phyloP scores from a whole-genome alignment of 1,139 yeast genomes.

The Geotrichum cucujoidarum region DNA sequence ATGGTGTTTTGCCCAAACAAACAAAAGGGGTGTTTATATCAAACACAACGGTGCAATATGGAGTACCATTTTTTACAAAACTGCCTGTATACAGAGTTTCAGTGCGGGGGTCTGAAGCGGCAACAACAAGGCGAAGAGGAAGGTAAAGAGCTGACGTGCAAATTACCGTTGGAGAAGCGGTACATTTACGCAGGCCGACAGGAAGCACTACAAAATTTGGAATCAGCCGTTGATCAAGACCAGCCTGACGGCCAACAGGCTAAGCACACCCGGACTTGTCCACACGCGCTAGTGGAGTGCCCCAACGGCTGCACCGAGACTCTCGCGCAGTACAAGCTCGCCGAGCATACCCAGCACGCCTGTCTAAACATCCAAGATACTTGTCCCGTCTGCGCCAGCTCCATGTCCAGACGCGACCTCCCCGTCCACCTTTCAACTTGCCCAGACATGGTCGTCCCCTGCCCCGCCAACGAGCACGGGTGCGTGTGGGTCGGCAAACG shows the following conservation, averaged over 20 bases:
- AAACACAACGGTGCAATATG: conserved; percentile 57
- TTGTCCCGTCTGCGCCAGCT: conserved; percentile 41
- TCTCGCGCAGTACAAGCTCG: conserved; percentile 19
- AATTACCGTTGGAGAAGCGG: conserved; percentile 13
- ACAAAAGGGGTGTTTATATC: conserved; percentile 54
- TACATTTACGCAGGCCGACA: conserved; percentile 6
- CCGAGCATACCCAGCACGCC: conserved; percentile 21
- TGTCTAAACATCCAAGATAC: conserved; percentile 29
- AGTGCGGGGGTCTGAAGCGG: conserved; percentile 34
- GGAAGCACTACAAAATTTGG: background rate
- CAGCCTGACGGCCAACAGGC: background rate
- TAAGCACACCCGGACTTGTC: conserved; percentile 20
- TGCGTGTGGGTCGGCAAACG: conserved; percentile 42
- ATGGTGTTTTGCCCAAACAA: conserved; percentile 52
- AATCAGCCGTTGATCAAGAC: background rate
- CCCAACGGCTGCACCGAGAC: conserved; percentile 25
- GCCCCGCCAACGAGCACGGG: conserved; percentile 38
- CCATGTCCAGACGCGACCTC: conserved; percentile 35
- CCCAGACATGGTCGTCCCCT: conserved; percentile 34
- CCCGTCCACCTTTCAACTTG: conserved; percentile 36
- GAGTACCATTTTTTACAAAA: conserved; percentile 48
- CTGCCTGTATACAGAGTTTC: conserved; percentile 51
- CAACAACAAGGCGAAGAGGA: no score
- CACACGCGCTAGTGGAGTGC: conserved; percentile 24
- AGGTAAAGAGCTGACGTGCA: conserved; percentile 11